Base-by-base conservation (phyloP, 2,329 filamentous ascomycete genomes). In the Thielaviopsis populi region DNA sequence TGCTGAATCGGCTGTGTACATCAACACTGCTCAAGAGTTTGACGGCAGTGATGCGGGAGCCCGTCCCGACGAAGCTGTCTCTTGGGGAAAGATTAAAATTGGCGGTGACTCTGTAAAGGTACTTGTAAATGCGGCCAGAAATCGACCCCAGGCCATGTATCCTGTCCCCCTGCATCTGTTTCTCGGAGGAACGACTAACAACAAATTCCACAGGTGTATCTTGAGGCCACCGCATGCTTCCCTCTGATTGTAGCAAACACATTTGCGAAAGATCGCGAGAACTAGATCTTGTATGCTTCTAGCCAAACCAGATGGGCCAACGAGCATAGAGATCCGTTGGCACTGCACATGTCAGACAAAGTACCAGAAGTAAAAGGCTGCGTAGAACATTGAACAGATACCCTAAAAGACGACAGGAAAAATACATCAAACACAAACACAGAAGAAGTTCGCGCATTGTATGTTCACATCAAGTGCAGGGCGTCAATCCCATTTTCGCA, bases 11-110 rank as follows among this genome's bases (percentile, higher is more conserved):
- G 94, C 94, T 1, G 94, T 99, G 1, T 99, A 96, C 73, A 90
- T 99, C 74, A 99, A 99, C 75, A 99, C 94, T 0, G 94, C 85
- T 0, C 91, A 96, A 73, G 94, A 99, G 73, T 99, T 96, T 72
- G 94, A 99, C 73, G 94, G 94, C 2, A 96, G 91, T 70, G 94
- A 99, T 76, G 92, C 94, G 0, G 94, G 94, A 0, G 94, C 94
- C 2, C 80, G 94, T 63, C 94, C 94, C 3, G 94, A 99, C 70
- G 94, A 99, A 76, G 94, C 94, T 4, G 89, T 99, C 17, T 96
- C 91, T 67, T 99, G 94, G 94, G 94, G 94, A 2, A 99, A 99
- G 79, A 96, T 99, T 74, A 96, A 95, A 75, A 79, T 85, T 50
- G 88, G 86, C 62, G 94, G 87, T 1, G 87, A 94, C 67, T 88